A percentile compares a stretch with the other conserved stretches of the same genome.
phyloP scores from a whole-genome alignment of 169 alveolate species.

The Cryptosporidium bovis region DNA sequence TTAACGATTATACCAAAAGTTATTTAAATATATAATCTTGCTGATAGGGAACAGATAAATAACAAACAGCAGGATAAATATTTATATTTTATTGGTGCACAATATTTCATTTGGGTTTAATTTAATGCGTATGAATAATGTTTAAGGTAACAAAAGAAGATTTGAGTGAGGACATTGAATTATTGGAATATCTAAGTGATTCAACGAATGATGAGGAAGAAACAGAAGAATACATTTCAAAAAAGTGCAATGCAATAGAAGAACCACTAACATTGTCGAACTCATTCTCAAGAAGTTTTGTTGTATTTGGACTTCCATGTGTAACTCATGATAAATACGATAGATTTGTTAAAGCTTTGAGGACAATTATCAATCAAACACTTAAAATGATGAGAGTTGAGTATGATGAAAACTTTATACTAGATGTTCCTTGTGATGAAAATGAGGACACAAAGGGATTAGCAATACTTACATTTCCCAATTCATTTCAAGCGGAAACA shows the following conservation, averaged over 20 bases:
- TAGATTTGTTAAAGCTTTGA: constrained; percentile 79
- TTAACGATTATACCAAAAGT: no score
- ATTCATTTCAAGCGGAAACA: constrained; percentile 80
- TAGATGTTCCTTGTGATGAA: constrained; percentile 81
- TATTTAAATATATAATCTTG: no score
- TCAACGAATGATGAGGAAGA: constrained; percentile 83
- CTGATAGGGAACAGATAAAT: neutral
- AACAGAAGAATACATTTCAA: constrained; percentile 78
- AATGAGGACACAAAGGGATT: constrained; percentile 80
- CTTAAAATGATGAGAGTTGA: constrained; percentile 77
- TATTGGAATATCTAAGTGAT: constrained; percentile 80
- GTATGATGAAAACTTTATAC: constrained; percentile 75
- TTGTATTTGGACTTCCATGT: constrained; percentile 81
- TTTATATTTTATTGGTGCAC: neutral
- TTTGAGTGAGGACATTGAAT: constrained; percentile 76
- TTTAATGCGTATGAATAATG: constrained; percentile 71
- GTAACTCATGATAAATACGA: constrained; percentile 80
- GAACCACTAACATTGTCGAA: constrained; percentile 79
- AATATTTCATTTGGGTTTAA: neutral
- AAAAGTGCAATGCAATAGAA: constrained; percentile 76
- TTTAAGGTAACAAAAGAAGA: constrained; percentile 76
- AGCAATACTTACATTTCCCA: constrained; percentile 85
- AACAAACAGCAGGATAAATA: neutral
- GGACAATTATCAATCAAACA: constrained; percentile 78
- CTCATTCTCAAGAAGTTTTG: constrained; percentile 76